These are phyloP conservation scores for Talaromyces liani DNA, from an alignment of 495 filamentous ascomycete genomes.

Conservation along the genomic window DNA sequence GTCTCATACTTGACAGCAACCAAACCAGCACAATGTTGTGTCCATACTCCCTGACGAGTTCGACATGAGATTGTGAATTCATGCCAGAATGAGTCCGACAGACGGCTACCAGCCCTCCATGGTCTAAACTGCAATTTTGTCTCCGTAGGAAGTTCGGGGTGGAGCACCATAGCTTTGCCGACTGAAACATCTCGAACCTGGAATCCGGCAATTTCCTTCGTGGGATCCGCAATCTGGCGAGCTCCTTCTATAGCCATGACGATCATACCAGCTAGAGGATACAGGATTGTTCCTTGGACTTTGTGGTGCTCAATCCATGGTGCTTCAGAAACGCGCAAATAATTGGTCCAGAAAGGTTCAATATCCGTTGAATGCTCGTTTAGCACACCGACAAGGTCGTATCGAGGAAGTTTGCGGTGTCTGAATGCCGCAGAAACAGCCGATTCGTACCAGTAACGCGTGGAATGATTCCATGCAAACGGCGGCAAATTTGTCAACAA, in stretches of 20 bases:
- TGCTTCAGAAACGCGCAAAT: conserved; percentile 18
- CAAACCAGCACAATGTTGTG: conserved; percentile 11
- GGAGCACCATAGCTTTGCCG: conserved; percentile 26
- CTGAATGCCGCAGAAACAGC: conserved; percentile 17
- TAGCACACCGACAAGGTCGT: conserved; percentile 18
- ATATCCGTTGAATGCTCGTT: conserved; percentile 16
- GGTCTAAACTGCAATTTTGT: conserved; percentile 17
- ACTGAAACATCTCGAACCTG: conserved; percentile 24
- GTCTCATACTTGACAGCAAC: not conserved
- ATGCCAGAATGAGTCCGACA: conserved; percentile 14
- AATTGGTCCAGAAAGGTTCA: conserved; percentile 18
- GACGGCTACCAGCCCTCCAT: conserved; percentile 7
- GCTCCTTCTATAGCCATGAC: conserved; percentile 30
- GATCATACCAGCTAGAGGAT: conserved; percentile 28
- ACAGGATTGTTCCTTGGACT: conserved; percentile 16
- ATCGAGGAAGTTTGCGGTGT: conserved; percentile 10
- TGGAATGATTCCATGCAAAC: not conserved
- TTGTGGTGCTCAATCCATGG: conserved; percentile 24
- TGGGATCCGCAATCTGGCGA: not conserved
- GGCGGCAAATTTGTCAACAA: not conserved
- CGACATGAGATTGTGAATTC: conserved; percentile 21
- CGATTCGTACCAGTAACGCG: conserved; percentile 11
- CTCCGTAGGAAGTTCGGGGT: conserved; percentile 24
- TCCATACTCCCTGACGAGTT: conserved; percentile 21
- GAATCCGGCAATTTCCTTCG: conserved; percentile 10